These are phyloP conservation scores for Saccharomyces hybrid DNA, from an alignment of 1,139 yeast genomes.

Conservation along the genomic window DNA sequence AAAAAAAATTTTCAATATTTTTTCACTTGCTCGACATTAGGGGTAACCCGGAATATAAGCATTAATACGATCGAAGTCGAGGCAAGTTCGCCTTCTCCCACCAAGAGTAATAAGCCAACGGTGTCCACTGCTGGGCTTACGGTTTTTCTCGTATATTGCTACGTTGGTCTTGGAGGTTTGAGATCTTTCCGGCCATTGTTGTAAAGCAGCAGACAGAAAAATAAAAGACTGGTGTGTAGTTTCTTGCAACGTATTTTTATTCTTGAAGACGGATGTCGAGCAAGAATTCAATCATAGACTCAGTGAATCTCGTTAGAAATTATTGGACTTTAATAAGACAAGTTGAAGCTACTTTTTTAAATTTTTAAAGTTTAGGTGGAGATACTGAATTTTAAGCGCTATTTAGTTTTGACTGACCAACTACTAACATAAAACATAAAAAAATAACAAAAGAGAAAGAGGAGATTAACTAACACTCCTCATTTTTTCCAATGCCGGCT, in stretches of 20 bases:
- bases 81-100: not conserved
- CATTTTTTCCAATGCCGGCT: not conserved
- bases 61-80: not conserved
- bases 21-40: not conserved
- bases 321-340: not conserved
- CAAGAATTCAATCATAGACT: not conserved
- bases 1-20: slow-evolving; percentile 4
- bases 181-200: not conserved
- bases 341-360: not conserved
- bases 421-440: not conserved
- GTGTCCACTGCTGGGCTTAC: not conserved
- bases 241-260: not conserved
- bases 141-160: not conserved
- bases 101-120: not conserved
- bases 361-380: not conserved
- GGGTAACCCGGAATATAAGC: not conserved
- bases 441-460: not conserved
- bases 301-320: not conserved
- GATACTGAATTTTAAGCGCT: not conserved
- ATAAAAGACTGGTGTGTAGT: not conserved
- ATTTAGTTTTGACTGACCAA: too few species aligned
- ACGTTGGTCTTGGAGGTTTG: not conserved
- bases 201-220: not conserved
- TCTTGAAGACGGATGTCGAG: not conserved
- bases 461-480: not conserved